Conservation (phyloP, 208 protist genomes). For the Vickermania ingenoplastis region DNA sequence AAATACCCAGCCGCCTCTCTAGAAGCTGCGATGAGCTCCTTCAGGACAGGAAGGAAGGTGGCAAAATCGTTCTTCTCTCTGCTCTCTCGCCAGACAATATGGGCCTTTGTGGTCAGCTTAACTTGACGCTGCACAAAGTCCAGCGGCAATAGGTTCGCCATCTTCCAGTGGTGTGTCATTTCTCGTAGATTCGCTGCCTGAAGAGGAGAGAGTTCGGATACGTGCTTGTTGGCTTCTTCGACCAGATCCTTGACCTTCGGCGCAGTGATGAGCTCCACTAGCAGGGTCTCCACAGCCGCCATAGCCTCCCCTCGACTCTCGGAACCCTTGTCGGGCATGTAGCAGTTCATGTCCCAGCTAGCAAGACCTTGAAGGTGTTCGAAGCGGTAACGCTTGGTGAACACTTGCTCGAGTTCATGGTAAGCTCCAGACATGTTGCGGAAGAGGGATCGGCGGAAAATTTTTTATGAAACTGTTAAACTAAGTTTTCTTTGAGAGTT, state of each 20-base stretch:
- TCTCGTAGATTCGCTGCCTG: constrained; percentile 67
- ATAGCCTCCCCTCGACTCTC: constrained; percentile 53
- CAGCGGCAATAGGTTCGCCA: constrained; percentile 29
- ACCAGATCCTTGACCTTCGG: constrained; percentile 28
- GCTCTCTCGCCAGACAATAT: constrained; percentile 55
- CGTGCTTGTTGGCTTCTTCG: constrained; percentile 20
- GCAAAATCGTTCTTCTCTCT: constrained; percentile 61
- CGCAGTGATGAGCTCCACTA: constrained; percentile 42
- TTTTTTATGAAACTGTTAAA: constrained; percentile 1
- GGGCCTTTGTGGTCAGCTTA: constrained; percentile 37
- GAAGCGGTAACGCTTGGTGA: constrained; percentile 44
- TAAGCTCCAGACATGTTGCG: constrained; percentile 51
- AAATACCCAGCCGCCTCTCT: constrained; percentile 55
- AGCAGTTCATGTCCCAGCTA: constrained; percentile 59
- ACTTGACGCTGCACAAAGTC: constrained; percentile 49
- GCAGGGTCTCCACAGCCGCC: constrained; percentile 25
- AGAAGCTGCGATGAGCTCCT: constrained; percentile 61
- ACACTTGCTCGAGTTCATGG: constrained; percentile 48
- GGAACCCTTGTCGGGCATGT: constrained; percentile 69
- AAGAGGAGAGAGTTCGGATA: constrained; percentile 20
- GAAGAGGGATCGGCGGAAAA: background rate
- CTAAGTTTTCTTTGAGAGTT: background rate
- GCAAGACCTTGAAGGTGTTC: constrained; percentile 36
- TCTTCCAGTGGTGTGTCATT: constrained; percentile 33
- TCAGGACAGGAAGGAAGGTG: constrained; percentile 52